Evolutionary conservation across 257 asterid species (phyloP).

Genomic region (Solanum paucissectum): DNA sequence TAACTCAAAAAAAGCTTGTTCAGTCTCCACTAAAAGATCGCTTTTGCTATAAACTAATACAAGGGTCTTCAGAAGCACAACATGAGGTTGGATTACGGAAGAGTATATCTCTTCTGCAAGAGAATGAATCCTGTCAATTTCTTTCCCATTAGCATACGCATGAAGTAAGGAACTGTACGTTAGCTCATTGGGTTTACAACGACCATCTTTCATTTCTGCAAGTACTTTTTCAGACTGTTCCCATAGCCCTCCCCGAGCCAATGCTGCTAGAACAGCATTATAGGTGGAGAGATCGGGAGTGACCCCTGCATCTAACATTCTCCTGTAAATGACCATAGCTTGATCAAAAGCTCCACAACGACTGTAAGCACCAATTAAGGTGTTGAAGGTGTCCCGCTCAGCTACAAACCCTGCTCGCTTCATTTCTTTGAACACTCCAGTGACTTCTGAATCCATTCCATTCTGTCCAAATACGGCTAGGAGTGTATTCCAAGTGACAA

Average conservation of each 20-base stretch:
- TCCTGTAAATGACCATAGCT: constrained; percentile 73
- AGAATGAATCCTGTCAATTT: constrained; percentile 42
- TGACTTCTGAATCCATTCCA: constrained; percentile 79
- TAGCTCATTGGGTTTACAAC: constrained; percentile 73
- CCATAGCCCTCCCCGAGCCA: constrained; percentile 87
- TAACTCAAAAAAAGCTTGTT: constrained; percentile 59
- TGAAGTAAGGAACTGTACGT: constrained; percentile 86
- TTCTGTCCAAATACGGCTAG: constrained; percentile 92
- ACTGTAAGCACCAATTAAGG: constrained; percentile 85
- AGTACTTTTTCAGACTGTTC: constrained; percentile 81
- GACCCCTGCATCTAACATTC: constrained; percentile 73
- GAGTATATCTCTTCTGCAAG: constrained; percentile 62
- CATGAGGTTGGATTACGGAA: constrained; percentile 40
- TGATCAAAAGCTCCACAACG: constrained; percentile 80
- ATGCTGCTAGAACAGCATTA: constrained; percentile 78
- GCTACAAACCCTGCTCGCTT: constrained; percentile 84
- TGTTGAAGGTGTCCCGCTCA: constrained; percentile 88
- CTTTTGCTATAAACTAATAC: constrained; percentile 80
- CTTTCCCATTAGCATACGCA: constrained; percentile 84
- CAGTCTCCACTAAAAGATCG: constrained; percentile 64
- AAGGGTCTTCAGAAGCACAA: constrained; percentile 63
- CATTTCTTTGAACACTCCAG: constrained; percentile 89
- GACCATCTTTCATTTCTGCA: constrained; percentile 58
- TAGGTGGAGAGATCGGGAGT: constrained; percentile 83
- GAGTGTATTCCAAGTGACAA: constrained; percentile 95